A percentile compares a stretch with the other conserved stretches of the same genome.
phyloP scores from a whole-genome alignment of 176 grass and related monocot species.

The Guadua angustifolia region DNA sequence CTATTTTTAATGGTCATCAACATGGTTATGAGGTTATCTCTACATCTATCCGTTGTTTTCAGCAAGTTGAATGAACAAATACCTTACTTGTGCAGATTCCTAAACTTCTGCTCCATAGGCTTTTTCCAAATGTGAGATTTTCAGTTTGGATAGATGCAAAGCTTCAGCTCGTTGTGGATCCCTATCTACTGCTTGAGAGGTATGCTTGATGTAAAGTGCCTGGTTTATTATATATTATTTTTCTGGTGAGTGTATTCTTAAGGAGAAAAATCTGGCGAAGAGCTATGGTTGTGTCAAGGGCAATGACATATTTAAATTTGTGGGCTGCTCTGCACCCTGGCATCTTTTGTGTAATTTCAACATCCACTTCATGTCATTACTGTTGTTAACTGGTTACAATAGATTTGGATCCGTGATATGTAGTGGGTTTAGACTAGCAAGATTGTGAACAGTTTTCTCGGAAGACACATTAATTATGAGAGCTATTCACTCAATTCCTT shows the following conservation, averaged over 20 bases:
- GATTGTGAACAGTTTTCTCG: background rate
- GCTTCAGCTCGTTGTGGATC: conserved; percentile 83
- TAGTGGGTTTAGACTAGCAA: background rate
- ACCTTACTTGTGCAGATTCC: conserved; percentile 65
- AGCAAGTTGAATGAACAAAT: conserved; percentile 40
- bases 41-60: background rate
- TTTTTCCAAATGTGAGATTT: conserved; percentile 89
- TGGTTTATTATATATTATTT: conserved; percentile 21
- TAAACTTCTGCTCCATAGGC: conserved; percentile 95
- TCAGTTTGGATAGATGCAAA: conserved; percentile 99
- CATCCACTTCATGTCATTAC: background rate
- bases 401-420: background rate
- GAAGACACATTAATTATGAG: background rate
- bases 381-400: background rate
- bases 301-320: background rate
- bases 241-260: background rate
- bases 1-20: background rate
- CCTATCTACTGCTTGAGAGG: conserved; percentile 93
- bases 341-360: conserved; percentile 8
- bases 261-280: background rate
- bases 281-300: background rate
- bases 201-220: conserved; percentile 50
- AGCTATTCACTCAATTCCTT: background rate
- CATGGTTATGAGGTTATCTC: background rate
- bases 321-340: background rate